Conservation (phyloP, 345 rosid genomes). For the Citrus australasica region DNA sequence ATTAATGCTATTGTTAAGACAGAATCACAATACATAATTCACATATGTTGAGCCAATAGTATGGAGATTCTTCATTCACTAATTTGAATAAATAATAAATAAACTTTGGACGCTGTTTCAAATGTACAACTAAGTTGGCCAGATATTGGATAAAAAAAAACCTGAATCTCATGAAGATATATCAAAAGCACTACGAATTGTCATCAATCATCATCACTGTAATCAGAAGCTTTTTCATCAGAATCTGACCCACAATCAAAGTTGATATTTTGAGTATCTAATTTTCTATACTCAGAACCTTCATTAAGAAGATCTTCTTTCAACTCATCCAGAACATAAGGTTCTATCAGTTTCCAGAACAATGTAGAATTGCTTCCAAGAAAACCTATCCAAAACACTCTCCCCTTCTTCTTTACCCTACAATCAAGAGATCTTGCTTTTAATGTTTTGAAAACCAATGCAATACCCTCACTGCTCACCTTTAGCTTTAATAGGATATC, state of each 20-base stretch:
- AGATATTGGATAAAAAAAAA: background rate
- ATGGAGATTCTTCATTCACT: background rate
- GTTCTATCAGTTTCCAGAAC: conserved; percentile 74
- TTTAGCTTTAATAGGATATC: conserved; percentile 65
- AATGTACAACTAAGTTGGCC: background rate
- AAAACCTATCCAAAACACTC: conserved; percentile 77
- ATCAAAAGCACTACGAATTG: background rate
- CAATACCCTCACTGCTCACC: conserved; percentile 58
- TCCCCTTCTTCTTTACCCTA: conserved; percentile 75
- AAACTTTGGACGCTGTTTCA: background rate
- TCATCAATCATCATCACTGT: conserved; percentile 21
- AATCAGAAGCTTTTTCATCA: conserved; percentile 25
- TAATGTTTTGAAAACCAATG: conserved; percentile 50
- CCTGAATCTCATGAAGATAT: background rate
- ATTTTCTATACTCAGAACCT: conserved; percentile 8
- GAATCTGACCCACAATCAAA: conserved; percentile 36
- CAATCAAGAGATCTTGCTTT: conserved; percentile 59
- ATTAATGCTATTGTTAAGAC: too few relatives aligned
- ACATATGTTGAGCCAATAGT: background rate
- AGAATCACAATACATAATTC: background rate
- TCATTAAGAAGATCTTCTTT: conserved; percentile 45
- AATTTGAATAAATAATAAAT: background rate
- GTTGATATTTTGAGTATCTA: conserved; percentile 27
- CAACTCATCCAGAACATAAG: conserved; percentile 49
- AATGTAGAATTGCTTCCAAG: conserved; percentile 49